Conservation (phyloP, 139 green algal genomes). For the Micromonas pusilla region DNA sequence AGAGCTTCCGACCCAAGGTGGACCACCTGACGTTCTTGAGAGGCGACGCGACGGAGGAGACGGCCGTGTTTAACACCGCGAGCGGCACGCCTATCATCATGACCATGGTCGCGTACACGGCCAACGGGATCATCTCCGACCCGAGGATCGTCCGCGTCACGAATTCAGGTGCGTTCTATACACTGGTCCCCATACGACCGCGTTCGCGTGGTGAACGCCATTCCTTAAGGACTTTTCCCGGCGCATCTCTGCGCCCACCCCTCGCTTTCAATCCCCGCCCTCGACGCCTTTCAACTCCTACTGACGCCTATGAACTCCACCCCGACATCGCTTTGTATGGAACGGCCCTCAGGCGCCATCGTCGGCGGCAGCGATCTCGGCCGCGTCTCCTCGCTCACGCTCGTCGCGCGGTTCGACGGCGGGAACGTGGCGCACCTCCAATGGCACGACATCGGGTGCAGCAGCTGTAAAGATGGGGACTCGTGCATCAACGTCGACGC, state of each 20-base stretch:
- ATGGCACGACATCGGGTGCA: conserved; percentile 27
- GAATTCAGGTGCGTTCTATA: too few relatives aligned
- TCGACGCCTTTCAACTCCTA: too few relatives aligned
- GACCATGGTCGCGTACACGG: conserved; percentile 21
- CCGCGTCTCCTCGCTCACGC: background rate
- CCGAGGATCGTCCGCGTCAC: background rate
- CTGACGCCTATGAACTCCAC: too few relatives aligned
- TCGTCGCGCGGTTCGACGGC: conserved; percentile 17
- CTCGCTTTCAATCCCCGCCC: too few relatives aligned
- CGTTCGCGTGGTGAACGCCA: too few relatives aligned
- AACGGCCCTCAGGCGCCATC: background rate
- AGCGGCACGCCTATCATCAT: conserved; percentile 8
- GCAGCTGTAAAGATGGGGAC: background rate
- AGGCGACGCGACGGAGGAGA: background rate
- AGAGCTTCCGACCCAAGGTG: background rate
- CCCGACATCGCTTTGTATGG: too few relatives aligned
- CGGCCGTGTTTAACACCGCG: background rate
- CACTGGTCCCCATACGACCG: too few relatives aligned
- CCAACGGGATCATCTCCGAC: background rate
- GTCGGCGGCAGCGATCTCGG: background rate
- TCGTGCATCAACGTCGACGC: conserved; percentile 16
- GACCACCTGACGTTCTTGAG: conserved; percentile 4
- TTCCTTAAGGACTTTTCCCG: too few relatives aligned
- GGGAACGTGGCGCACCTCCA: conserved; percentile 9
- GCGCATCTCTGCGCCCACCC: too few relatives aligned